Evolutionary conservation across 805 yeast species (phyloP).

Genomic region (Zygosaccharomyces rouxii): DNA sequence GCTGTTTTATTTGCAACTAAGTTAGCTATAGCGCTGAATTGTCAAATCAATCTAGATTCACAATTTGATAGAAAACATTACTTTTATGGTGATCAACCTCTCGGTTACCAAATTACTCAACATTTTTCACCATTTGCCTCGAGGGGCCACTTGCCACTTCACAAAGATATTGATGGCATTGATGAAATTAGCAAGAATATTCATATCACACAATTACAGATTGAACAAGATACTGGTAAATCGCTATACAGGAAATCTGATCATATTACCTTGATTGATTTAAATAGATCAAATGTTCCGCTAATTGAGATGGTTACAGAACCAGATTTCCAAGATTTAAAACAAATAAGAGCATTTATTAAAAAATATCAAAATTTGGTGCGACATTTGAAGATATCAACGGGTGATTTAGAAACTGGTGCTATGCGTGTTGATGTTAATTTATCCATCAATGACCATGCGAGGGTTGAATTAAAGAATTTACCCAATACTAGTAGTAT

Average conservation of each 20-base stretch:
- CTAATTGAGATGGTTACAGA: conserved; percentile 86
- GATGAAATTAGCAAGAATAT: conserved; percentile 44
- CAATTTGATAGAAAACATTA: conserved; percentile 92
- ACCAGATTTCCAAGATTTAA: conserved; percentile 71
- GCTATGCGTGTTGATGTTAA: conserved; percentile 95
- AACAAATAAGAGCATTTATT: conserved; percentile 72
- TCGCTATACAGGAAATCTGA: conserved; percentile 48
- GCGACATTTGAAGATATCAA: conserved; percentile 63
- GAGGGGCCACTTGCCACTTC: conserved; percentile 54
- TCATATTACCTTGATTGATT: conserved; percentile 52
- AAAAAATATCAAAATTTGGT: conserved; percentile 74
- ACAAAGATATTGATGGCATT: conserved; percentile 50
- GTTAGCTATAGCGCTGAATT: conserved; percentile 66
- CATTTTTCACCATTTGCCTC: conserved; percentile 73
- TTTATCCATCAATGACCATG: conserved; percentile 67
- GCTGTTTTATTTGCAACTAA: conserved; percentile 66
- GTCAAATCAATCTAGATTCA: conserved; percentile 51
- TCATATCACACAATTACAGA: conserved; percentile 72
- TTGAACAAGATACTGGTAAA: conserved; percentile 95
- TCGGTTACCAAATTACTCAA: conserved; percentile 95
- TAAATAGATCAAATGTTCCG: conserved; percentile 81
- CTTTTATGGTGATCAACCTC: conserved; percentile 93
- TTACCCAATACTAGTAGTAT: conserved; percentile 81
- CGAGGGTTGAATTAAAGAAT: conserved; percentile 85
- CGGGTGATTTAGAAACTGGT: conserved; percentile 91